Conservation (phyloP, 169 alveolate species). For the Eimeria sp. region DNA sequence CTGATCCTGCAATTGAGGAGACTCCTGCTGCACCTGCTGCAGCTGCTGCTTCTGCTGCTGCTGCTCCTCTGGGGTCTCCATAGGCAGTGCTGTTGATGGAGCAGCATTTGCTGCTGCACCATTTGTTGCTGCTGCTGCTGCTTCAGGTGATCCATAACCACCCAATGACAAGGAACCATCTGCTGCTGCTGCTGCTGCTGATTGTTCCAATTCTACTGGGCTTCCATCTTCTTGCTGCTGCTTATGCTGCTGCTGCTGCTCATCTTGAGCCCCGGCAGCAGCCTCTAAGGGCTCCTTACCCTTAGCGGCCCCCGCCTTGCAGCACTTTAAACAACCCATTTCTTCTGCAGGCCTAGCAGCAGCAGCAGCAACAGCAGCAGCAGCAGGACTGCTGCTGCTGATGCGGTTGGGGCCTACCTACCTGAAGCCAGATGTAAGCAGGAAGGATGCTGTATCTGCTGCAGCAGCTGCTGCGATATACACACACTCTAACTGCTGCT, state of each 20-base stretch:
- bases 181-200: no score
- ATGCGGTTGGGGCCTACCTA: no score
- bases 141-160: neutral
- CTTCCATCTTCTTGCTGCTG: no score
- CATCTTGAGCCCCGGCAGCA: neutral
- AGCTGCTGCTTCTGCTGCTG: no score
- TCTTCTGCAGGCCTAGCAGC: neutral
- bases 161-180: neutral
- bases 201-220: no score
- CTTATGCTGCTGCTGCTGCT: no score
- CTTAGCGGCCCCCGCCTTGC: slow-evolving; percentile 2
- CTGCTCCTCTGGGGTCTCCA: no score
- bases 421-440: neutral
- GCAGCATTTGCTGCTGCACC: slow-evolving; percentile 8
- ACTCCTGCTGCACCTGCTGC: neutral
- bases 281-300: neutral
- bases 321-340: neutral
- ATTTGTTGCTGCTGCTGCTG: neutral
- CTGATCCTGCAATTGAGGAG: neutral
- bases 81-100: no score
- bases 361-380: neutral
- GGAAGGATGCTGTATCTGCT: neutral
- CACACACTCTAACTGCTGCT: no score
- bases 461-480: neutral
- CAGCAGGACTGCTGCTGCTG: neutral